phyloP scores from a whole-genome alignment of 768 basidiomycete species.

The Termitomyces bulborhizus region DNA sequence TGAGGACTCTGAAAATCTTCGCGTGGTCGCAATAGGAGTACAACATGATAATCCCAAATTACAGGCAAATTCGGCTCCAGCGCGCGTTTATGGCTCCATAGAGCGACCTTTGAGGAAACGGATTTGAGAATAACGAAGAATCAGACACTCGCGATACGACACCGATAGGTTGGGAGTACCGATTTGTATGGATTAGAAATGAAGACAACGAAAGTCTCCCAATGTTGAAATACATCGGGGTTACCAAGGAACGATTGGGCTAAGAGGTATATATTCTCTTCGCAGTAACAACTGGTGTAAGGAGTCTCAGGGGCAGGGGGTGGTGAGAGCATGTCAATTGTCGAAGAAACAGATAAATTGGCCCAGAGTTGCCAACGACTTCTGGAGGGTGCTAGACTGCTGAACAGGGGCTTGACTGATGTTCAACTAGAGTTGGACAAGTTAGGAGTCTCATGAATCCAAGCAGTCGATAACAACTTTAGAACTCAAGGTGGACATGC shows the following conservation, averaged over 20 bases:
- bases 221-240: slow-evolving; percentile 22
- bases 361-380: neutral
- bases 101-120: slow-evolving; percentile 47
- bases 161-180: slow-evolving; percentile 23
- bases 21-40: slow-evolving; percentile 44
- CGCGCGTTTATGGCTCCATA: slow-evolving; percentile 55
- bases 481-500: too few species aligned
- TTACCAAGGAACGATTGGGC: slow-evolving; percentile 33
- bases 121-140: neutral
- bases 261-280: slow-evolving; percentile 69
- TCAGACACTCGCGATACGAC: neutral
- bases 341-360: neutral
- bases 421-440: too few species aligned
- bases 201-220: slow-evolving; percentile 54
- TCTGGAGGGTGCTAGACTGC: neutral
- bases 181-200: slow-evolving; percentile 58
- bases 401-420: neutral
- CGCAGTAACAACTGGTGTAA: slow-evolving; percentile 63
- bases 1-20: neutral
- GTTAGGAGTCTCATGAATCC: neutral
- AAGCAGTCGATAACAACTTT: too few species aligned
- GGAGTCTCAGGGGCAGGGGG: slow-evolving; percentile 28
- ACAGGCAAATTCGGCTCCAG: slow-evolving; percentile 30
- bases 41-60: slow-evolving; percentile 74
- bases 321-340: slow-evolving; percentile 19